Percentiles rank a stretch among this genome's conserved stretches.
Evolutionary conservation across 257 asterid species (phyloP).

Genomic region (Solanum pennellii): DNA sequence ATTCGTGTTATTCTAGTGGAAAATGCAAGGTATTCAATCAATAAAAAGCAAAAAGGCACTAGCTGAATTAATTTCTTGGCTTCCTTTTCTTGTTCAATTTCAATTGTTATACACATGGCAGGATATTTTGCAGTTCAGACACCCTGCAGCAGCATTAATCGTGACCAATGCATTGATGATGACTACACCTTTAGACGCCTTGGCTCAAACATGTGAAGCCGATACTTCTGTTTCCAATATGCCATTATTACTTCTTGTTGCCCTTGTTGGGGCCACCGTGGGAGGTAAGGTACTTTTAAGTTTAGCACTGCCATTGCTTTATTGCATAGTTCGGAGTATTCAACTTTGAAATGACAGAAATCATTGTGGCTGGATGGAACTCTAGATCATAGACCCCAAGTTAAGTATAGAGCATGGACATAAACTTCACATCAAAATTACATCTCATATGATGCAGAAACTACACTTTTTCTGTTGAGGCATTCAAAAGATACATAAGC

Average conservation of each 20-base stretch:
- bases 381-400: background rate
- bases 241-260: slow-evolving; percentile 82
- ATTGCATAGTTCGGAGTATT: background rate
- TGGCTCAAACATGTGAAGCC: slow-evolving; percentile 87
- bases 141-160: slow-evolving; percentile 30
- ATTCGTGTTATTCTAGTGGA: background rate
- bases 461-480: background rate
- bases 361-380: background rate
- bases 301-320: background rate
- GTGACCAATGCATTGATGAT: slow-evolving; percentile 45
- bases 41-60: background rate
- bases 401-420: background rate
- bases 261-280: slow-evolving; percentile 90
- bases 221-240: slow-evolving; percentile 35
- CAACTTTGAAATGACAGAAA: background rate
- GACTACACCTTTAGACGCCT: slow-evolving; percentile 55
- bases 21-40: background rate
- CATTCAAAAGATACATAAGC: background rate
- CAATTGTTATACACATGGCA: slow-evolving; percentile 16
- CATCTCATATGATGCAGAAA: background rate
- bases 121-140: slow-evolving; percentile 24
- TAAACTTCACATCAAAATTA: background rate
- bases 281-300: slow-evolving; percentile 48
- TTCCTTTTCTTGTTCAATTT: background rate
- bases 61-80: background rate